These are phyloP conservation scores for Pseudognaphalium luteoalbum DNA, from an alignment of 129 eudicot genomes.

Conservation along the genomic window DNA sequence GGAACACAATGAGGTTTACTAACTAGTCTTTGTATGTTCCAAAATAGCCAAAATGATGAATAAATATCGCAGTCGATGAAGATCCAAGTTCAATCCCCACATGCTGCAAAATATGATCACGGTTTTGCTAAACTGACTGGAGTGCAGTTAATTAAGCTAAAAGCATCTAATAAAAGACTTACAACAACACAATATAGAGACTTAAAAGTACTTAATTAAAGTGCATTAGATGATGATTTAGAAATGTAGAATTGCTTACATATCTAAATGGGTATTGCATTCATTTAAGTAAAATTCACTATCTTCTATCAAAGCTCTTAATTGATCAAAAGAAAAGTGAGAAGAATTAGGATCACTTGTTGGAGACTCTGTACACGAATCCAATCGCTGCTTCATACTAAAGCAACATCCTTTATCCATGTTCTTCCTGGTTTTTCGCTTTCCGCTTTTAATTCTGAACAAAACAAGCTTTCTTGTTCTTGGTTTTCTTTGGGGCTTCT, in stretches of 20 bases:
- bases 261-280: slow-evolving; percentile 73
- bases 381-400: slow-evolving; percentile 32
- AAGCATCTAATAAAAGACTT: background rate
- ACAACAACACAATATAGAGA: background rate
- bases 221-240: background rate
- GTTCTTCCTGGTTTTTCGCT: slow-evolving; percentile 4
- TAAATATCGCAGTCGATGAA: background rate
- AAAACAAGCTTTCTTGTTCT: slow-evolving; percentile 41
- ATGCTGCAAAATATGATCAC: background rate
- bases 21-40: background rate
- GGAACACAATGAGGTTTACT: background rate
- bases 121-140: background rate
- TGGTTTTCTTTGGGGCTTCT: slow-evolving; percentile 20
- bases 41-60: background rate
- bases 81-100: background rate
- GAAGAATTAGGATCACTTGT: slow-evolving; percentile 56
- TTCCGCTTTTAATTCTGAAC: slow-evolving; percentile 39
- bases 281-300: slow-evolving; percentile 64
- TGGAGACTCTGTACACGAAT: slow-evolving; percentile 52
- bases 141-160: background rate
- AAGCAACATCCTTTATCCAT: slow-evolving; percentile 33
- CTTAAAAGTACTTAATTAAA: background rate
- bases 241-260: background rate
- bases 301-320: slow-evolving; percentile 62
- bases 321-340: slow-evolving; percentile 40